These are phyloP conservation scores for Babesia bovis DNA, from an alignment of 169 alveolate genomes.

Conservation along the genomic window DNA sequence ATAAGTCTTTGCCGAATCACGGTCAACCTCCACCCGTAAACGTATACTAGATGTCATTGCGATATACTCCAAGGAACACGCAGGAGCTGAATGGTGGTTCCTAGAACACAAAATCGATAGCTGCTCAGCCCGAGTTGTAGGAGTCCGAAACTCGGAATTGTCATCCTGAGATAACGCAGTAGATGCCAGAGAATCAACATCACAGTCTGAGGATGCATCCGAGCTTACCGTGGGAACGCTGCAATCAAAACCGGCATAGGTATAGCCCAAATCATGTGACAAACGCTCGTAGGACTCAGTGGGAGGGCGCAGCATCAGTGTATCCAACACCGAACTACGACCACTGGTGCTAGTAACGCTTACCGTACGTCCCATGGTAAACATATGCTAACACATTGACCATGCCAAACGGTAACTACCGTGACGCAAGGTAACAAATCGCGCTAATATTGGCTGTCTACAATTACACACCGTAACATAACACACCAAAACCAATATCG, in stretches of 20 bases:
- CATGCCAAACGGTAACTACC: too few relatives aligned
- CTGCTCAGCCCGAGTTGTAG: slow-evolving; percentile 49
- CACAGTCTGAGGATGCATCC: background rate
- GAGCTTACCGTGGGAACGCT: slow-evolving; percentile 8
- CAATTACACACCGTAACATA: too few relatives aligned
- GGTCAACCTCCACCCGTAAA: background rate
- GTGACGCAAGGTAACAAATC: too few relatives aligned
- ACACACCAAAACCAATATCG: too few relatives aligned
- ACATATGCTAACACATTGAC: too few relatives aligned
- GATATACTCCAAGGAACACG: slow-evolving; percentile 50
- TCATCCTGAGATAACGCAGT: background rate
- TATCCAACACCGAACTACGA: slow-evolving; percentile 56
- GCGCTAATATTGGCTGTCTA: too few relatives aligned
- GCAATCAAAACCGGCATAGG: background rate
- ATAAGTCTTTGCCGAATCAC: background rate
- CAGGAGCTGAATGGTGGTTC: slow-evolving; percentile 61
- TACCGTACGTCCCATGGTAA: background rate
- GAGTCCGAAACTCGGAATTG: slow-evolving; percentile 34
- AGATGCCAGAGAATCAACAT: background rate
- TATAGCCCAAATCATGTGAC: background rate
- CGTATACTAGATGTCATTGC: slow-evolving; percentile 33
- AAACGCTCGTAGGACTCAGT: slow-evolving; percentile 18
- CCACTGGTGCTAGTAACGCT: background rate
- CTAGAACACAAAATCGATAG: slow-evolving; percentile 47
- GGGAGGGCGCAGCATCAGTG: slow-evolving; percentile 52